phyloP scores from a whole-genome alignment of 129 eudicot genomes.

The Escallonia rubra region DNA sequence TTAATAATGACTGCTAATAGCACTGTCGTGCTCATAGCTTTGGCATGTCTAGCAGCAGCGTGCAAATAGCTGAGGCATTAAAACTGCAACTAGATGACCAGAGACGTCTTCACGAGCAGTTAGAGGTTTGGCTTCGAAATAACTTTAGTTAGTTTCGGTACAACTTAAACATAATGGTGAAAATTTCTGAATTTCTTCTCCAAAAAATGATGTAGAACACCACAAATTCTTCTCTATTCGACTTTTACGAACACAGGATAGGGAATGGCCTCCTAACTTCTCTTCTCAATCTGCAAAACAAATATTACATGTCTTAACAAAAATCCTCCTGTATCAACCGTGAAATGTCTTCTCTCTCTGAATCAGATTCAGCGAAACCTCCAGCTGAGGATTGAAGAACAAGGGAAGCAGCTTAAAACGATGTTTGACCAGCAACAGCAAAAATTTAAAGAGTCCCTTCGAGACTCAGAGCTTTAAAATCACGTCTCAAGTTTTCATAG shows the following conservation, averaged over 20 bases:
- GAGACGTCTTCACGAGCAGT: slow-evolving; percentile 63
- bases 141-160: not conserved
- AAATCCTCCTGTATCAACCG: too few relatives aligned
- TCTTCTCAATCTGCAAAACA: too few relatives aligned
- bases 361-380: slow-evolving; percentile 61
- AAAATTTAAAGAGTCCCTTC: slow-evolving; percentile 13
- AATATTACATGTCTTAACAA: too few relatives aligned
- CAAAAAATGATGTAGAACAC: not conserved
- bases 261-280: not conserved
- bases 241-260: too few relatives aligned
- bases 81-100: slow-evolving; percentile 85
- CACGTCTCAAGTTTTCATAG: slow-evolving; percentile 28
- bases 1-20: not conserved
- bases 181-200: too few relatives aligned
- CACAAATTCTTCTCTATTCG: not conserved
- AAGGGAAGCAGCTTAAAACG: slow-evolving; percentile 62
- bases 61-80: slow-evolving; percentile 66
- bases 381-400: slow-evolving; percentile 79
- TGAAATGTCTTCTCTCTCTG: slow-evolving; percentile 2
- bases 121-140: slow-evolving; percentile 34
- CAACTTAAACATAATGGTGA: too few relatives aligned
- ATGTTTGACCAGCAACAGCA: slow-evolving; percentile 72
- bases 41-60: slow-evolving; percentile 31
- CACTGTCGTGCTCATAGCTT: not conserved
- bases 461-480: slow-evolving; percentile 25